Percentiles rank a stretch among this genome's conserved stretches.
Conservation (phyloP, 108 stramenopile species). For the Halocafeteria seosinensis region DNA sequence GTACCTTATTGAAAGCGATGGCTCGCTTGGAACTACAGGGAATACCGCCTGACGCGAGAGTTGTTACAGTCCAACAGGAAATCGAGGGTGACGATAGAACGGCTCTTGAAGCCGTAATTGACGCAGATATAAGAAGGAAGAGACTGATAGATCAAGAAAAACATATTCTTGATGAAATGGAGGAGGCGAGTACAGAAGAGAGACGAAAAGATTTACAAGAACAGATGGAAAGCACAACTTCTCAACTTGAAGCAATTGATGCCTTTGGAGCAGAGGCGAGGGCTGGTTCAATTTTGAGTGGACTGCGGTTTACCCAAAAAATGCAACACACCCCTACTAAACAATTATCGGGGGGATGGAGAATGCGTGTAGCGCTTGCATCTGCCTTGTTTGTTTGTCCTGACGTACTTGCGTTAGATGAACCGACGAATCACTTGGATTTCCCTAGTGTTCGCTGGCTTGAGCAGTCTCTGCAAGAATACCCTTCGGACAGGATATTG, state of each 20-base stretch:
- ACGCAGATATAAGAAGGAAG: slow-evolving; percentile 44
- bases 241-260: slow-evolving; percentile 33
- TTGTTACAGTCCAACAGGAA: slow-evolving; percentile 56
- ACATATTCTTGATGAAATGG: background rate
- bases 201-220: background rate
- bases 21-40: slow-evolving; percentile 36
- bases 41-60: slow-evolving; percentile 39
- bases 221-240: slow-evolving; percentile 21
- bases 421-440: slow-evolving; percentile 59
- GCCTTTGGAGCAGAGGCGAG: slow-evolving; percentile 41
- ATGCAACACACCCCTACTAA: slow-evolving; percentile 60
- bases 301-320: slow-evolving; percentile 61
- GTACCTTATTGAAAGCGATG: slow-evolving; percentile 50
- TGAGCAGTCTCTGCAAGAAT: slow-evolving; percentile 52
- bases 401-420: slow-evolving; percentile 54
- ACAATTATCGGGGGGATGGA: slow-evolving; percentile 71
- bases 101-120: slow-evolving; percentile 38
- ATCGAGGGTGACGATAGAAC: slow-evolving; percentile 16
- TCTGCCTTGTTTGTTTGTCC: slow-evolving; percentile 74
- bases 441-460: slow-evolving; percentile 86
- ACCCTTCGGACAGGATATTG: slow-evolving; percentile 51
- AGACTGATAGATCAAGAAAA: slow-evolving; percentile 24
- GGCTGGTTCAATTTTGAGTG: slow-evolving; percentile 44
- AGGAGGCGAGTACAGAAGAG: background rate
- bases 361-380: slow-evolving; percentile 90